A percentile compares a stretch with the other conserved stretches of the same genome.
These are phyloP conservation scores for Colletotrichum musicola DNA, from an alignment of 2,329 filamentous ascomycete species.

Conservation along the genomic window DNA sequence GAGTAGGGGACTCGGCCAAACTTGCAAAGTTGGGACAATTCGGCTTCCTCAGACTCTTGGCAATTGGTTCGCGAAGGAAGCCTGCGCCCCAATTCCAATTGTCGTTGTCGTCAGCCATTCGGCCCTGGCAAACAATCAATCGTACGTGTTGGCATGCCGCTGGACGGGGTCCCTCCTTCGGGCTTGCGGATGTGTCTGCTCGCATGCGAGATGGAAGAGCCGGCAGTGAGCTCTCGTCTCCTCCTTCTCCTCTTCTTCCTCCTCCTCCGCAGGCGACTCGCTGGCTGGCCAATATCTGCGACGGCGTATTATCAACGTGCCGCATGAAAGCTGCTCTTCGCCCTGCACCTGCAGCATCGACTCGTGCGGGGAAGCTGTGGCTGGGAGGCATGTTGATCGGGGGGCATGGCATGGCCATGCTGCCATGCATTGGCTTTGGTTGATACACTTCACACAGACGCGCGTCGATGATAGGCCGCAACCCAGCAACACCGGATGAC, in stretches of 20 bases:
- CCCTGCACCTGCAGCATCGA: constrained; percentile 7
- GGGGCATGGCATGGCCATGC: constrained; percentile 31
- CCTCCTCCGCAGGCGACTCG: neutral
- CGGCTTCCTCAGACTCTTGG: constrained; percentile 16
- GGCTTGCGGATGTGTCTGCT: constrained; percentile 25
- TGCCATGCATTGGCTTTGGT: constrained; percentile 30
- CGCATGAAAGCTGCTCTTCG: constrained; percentile 16
- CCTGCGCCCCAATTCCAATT: neutral
- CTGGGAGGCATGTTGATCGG: constrained; percentile 35
- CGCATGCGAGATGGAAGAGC: constrained; percentile 5
- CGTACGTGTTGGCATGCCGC: neutral
- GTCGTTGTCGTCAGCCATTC: constrained; percentile 3
- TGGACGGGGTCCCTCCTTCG: constrained; percentile 9
- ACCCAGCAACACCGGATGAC: constrained; percentile 32
- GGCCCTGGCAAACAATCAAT: neutral
- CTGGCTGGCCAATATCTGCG: constrained; percentile 6
- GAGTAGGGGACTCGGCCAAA: too few relatives aligned
- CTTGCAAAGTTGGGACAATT: neutral
- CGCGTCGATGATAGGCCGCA: constrained; percentile 36
- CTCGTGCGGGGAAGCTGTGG: constrained; percentile 36
- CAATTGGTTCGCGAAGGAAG: neutral
- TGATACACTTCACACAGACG: constrained; percentile 27
- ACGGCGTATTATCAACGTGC: constrained; percentile 13
- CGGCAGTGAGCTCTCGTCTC: constrained; percentile 20
- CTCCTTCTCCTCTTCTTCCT: neutral